Conservation (phyloP, 768 basidiomycete species). For the Sporobolomyces phaffii region DNA sequence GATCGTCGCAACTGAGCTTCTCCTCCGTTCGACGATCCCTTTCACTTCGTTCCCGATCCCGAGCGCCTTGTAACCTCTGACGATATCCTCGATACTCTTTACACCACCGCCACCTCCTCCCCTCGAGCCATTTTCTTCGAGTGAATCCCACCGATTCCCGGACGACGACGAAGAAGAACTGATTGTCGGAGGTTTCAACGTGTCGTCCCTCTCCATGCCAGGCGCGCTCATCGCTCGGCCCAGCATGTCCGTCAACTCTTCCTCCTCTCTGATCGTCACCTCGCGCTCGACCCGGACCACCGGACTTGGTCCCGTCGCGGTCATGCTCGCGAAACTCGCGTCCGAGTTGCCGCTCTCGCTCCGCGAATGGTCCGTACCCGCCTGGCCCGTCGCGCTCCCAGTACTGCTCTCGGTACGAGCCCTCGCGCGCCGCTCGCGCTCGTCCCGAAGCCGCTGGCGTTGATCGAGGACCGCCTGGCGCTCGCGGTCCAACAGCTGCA, state of each 20-base stretch:
- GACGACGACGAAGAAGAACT: not conserved
- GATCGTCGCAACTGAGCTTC: not conserved
- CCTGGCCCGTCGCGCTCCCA: not conserved
- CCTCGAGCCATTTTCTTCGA: not conserved
- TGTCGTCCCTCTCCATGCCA: slow-evolving; percentile 19
- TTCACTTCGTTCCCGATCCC: not conserved
- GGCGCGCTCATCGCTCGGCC: slow-evolving; percentile 6
- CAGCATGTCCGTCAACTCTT: not conserved
- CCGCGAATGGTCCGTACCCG: not conserved
- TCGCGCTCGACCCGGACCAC: not conserved
- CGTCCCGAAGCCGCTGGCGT: not conserved
- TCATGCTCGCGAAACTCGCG: slow-evolving; percentile 21
- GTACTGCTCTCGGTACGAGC: not conserved
- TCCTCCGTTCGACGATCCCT: not conserved
- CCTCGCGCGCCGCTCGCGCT: not conserved
- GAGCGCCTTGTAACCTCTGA: slow-evolving; percentile 5
- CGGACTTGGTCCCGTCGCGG: not conserved
- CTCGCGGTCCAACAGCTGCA: not conserved
- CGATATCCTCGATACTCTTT: slow-evolving; percentile 6
- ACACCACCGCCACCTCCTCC: not conserved
- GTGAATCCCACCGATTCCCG: not conserved
- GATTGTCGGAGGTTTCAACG: slow-evolving; percentile 16
- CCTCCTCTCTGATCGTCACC: not conserved
- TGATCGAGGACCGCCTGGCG: not conserved
- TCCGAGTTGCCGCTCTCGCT: slow-evolving; percentile 16